Evolutionary conservation across 2,329 filamentous ascomycete species (phyloP).

Genomic region (Cadophora sp.): DNA sequence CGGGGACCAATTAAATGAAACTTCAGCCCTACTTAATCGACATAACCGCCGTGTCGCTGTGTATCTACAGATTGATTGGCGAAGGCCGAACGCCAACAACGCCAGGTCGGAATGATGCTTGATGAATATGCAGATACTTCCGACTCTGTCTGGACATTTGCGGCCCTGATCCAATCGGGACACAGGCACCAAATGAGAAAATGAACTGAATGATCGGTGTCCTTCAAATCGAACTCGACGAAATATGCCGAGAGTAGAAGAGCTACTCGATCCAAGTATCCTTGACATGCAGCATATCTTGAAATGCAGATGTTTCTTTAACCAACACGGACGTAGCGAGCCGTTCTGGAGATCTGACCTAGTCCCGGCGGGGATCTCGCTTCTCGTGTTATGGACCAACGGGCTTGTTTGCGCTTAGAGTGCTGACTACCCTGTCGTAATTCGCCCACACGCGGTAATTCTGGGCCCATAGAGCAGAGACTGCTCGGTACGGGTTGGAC

Average conservation of each 20-base stretch:
- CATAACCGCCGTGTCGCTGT: background rate
- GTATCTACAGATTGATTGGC: background rate
- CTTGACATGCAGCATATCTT: background rate
- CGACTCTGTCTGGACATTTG: background rate
- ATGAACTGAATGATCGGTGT: background rate
- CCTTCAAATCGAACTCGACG: background rate
- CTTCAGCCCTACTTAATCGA: conserved; percentile 13
- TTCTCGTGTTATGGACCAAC: background rate
- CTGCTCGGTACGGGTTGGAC: background rate
- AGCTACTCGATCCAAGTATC: background rate
- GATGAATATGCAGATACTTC: background rate
- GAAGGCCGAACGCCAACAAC: background rate
- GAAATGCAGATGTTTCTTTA: background rate
- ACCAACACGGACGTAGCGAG: background rate
- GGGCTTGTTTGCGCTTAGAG: conserved; percentile 4
- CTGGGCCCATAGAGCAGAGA: conserved; percentile 1
- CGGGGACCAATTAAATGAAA: background rate
- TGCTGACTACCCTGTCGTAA: background rate
- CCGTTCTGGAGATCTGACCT: background rate
- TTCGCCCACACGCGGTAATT: background rate
- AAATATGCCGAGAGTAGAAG: background rate
- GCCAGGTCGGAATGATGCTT: background rate
- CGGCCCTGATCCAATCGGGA: background rate
- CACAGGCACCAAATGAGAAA: background rate
- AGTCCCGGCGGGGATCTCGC: background rate